phyloP scores from a whole-genome alignment of 345 rosid species.

The Lepidium africanum region DNA sequence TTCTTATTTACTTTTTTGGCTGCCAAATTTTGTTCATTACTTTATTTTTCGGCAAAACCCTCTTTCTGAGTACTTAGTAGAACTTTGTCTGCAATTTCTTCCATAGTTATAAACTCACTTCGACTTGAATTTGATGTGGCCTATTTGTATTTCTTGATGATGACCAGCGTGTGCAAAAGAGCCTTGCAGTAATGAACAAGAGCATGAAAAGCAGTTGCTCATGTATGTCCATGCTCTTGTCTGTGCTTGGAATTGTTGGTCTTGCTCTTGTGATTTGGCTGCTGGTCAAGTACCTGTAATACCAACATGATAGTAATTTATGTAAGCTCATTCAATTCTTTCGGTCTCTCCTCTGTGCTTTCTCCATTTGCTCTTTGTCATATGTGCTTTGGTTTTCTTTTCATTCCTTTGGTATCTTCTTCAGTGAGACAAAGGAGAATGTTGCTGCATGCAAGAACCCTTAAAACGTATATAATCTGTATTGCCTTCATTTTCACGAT shows the following conservation, averaged over 20 bases:
- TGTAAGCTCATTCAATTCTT: neutral
- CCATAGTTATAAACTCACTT: too few species aligned
- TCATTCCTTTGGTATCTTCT: neutral
- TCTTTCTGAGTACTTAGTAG: too few species aligned
- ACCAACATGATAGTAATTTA: neutral
- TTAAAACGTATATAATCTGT: constrained; percentile 13
- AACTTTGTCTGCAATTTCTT: too few species aligned
- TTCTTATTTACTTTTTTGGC: too few species aligned
- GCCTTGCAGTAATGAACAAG: constrained; percentile 81
- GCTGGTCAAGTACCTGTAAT: constrained; percentile 74
- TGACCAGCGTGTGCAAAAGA: constrained; percentile 87
- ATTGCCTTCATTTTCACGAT: neutral
- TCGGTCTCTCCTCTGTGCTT: neutral
- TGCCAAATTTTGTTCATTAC: too few species aligned
- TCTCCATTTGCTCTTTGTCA: neutral
- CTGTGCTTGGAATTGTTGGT: constrained; percentile 70
- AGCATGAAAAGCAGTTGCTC: constrained; percentile 91
- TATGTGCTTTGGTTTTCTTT: neutral
- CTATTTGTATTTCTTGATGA: constrained; percentile 6
- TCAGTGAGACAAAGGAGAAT: neutral
- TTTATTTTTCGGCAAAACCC: too few species aligned
- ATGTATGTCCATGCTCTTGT: constrained; percentile 78
- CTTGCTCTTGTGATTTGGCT: constrained; percentile 62
- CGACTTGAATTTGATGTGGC: neutral
- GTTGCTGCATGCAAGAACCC: constrained; percentile 4